Conservation (phyloP, 1,139 yeast genomes). For the Debaryomyces psychrophilus region DNA sequence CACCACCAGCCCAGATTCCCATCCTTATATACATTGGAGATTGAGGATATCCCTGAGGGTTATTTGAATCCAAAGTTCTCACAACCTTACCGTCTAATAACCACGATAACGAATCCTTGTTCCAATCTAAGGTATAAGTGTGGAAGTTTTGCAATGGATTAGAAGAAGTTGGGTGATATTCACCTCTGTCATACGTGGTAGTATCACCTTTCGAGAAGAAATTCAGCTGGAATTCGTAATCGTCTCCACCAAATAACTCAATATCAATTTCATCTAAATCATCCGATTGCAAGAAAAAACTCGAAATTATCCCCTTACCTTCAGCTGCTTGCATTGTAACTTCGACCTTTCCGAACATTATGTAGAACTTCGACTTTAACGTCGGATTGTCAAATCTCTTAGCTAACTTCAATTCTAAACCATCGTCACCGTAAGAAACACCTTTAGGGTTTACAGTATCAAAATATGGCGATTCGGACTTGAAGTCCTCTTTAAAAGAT, state of each 20-base stretch:
- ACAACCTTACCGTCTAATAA: conserved; percentile 60
- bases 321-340: conserved; percentile 70
- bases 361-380: conserved; percentile 71
- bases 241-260: conserved; percentile 83
- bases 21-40: conserved; percentile 72
- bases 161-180: conserved; percentile 53
- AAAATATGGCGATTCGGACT: conserved; percentile 43
- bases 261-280: conserved; percentile 86
- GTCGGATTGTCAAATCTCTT: conserved; percentile 76
- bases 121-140: conserved; percentile 86
- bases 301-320: conserved; percentile 78
- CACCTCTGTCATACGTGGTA: conserved; percentile 78
- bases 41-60: conserved; percentile 72
- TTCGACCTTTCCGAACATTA: conserved; percentile 85
- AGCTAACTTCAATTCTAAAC: conserved; percentile 61
- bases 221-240: conserved; percentile 73
- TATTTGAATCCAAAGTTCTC: conserved; percentile 57
- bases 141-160: conserved; percentile 61
- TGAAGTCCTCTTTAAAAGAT: conserved; percentile 55
- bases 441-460: conserved; percentile 31
- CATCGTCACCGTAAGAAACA: conserved; percentile 36
- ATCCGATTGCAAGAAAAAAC: conserved; percentile 81
- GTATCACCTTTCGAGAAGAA: conserved; percentile 81
- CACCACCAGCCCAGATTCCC: conserved; percentile 87
- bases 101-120: conserved; percentile 61